phyloP scores from a whole-genome alignment of 805 yeast genomes.

The Diddensiella transvaalensis region DNA sequence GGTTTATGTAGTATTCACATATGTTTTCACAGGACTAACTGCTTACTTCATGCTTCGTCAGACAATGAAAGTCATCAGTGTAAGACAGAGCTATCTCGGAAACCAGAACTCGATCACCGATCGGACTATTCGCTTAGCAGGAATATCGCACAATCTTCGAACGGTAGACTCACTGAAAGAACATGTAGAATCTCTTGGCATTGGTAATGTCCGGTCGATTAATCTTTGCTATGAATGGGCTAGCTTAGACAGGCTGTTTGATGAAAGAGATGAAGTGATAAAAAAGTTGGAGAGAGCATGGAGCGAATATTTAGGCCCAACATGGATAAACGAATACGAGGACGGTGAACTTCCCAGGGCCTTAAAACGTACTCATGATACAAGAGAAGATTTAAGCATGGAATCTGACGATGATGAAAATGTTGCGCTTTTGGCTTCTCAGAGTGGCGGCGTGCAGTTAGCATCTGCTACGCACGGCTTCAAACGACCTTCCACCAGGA shows the following conservation, averaged over 20 bases:
- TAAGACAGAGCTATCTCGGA: constrained; percentile 80
- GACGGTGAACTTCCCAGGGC: neutral
- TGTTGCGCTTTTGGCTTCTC: constrained; percentile 2
- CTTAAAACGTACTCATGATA: neutral
- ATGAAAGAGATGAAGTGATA: constrained; percentile 52
- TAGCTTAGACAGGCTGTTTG: constrained; percentile 61
- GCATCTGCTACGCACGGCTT: constrained; percentile 26
- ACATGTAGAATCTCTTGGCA: constrained; percentile 72
- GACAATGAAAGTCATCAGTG: constrained; percentile 67
- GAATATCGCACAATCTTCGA: constrained; percentile 80
- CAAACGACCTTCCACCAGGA: constrained; percentile 59
- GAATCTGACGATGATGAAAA: constrained; percentile 6
- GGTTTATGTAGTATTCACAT: constrained; percentile 86
- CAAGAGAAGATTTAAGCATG: constrained; percentile 3
- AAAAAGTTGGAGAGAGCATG: constrained; percentile 63
- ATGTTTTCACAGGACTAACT: constrained; percentile 71
- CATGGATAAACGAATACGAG: constrained; percentile 18
- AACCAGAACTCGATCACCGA: constrained; percentile 86
- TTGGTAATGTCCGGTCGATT: constrained; percentile 74
- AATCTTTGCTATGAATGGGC: constrained; percentile 88
- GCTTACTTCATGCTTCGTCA: constrained; percentile 59
- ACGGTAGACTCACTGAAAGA: constrained; percentile 64
- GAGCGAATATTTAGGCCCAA: constrained; percentile 60
- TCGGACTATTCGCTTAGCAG: constrained; percentile 81
- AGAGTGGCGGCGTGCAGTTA: constrained; percentile 15